Evolutionary conservation across 371 early-diverging fungal genomes (phyloP).

Genomic region (Massospora cicadina): DNA sequence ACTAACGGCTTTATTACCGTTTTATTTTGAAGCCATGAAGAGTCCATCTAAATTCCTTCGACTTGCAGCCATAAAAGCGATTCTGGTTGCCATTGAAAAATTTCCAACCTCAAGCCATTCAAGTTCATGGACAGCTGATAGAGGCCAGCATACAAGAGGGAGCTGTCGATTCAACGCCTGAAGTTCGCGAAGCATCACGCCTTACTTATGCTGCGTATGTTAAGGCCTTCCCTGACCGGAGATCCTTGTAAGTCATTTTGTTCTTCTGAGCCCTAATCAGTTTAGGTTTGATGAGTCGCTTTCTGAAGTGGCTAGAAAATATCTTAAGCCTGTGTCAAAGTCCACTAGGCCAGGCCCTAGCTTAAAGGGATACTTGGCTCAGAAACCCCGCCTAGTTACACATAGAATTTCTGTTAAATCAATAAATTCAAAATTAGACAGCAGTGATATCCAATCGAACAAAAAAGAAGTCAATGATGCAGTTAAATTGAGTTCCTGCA

Average conservation of each 20-base stretch:
- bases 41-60: conserved; percentile 24
- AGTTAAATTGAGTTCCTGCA: neutral
- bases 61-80: conserved; percentile 21
- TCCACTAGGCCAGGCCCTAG: neutral
- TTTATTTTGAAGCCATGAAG: conserved; percentile 19
- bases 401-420: neutral
- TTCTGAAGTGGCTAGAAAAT: neutral
- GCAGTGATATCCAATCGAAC: too few species aligned
- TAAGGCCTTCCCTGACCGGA: neutral
- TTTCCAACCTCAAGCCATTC: conserved; percentile 20
- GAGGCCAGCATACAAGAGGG: conserved; percentile 21
- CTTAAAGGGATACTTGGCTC: neutral
- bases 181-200: conserved; percentile 22
- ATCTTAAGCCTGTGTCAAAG: neutral
- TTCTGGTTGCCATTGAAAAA: conserved; percentile 22
- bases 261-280: neutral
- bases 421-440: neutral
- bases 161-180: conserved; percentile 27
- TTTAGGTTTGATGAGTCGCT: neutral
- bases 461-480: neutral
- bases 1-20: conserved; percentile 19
- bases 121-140: conserved; percentile 20
- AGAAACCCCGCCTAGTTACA: neutral
- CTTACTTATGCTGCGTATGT: neutral
- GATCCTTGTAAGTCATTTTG: neutral